Evolutionary conservation across 139 green algal species (phyloP), one percentile per base, ranked within the genome.

Genomic region (Pedinophyceae sp.): DNA sequence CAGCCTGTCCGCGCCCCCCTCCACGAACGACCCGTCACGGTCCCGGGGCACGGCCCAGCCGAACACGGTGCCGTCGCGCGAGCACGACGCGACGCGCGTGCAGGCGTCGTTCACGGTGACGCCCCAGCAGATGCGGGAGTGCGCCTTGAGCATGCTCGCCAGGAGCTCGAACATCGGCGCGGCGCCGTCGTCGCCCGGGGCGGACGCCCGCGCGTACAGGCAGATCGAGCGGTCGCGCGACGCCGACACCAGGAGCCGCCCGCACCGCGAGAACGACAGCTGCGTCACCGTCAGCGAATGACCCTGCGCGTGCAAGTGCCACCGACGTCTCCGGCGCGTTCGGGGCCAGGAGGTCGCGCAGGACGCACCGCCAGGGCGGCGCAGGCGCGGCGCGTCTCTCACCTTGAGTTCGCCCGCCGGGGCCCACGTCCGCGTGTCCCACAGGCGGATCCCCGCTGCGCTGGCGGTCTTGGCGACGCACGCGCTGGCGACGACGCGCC

Each of bases 251-350:
- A 93, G 68, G 22, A 55, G 60, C 25, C 46, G 27, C 3, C 80
- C 78, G 45, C 66, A 50, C 1, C 61, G 70, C 27, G 76, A 84
- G 67, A 93, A 97, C 30, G 71, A 69, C 50, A 97, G 65, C 71
- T 93, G 79, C 3, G 86, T 95, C 2, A 94, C 82, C 1, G 90
- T 96, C 24, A 97, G 71, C 5, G 70, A 83, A 74, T 96, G 88
- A 1, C 71, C 81, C 18, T 65, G 50, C 48, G 83, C 25, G 18
- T 62, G 15, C 73, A 28, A 47, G 52, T 30, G 27, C 27, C 52
- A 58, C 15, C 19, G 29, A 58, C 27, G 17, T 16, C 55, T 43
- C 17, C 56, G 53, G 70, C 67, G 74, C 13, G 55, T 60, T 55
- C 54, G 48, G 17, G 55, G 54, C 53, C 53, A 60, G 59, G 62